Conservation (phyloP, 225 moss, liverwort and hornwort genomes). For the Ulota crispa region DNA sequence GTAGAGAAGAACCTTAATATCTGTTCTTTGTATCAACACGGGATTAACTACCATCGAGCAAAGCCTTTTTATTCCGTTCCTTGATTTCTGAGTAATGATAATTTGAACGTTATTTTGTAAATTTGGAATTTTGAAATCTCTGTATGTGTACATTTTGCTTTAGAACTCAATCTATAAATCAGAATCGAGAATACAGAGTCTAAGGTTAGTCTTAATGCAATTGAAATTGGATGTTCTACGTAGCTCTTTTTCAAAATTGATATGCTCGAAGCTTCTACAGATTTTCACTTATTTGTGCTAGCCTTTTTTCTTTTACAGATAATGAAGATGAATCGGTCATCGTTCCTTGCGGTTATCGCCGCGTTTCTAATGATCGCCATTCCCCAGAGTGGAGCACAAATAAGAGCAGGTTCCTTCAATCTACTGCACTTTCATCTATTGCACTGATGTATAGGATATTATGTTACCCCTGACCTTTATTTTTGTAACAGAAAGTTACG, state of each 20-base stretch:
- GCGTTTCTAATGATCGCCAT: conserved; percentile 27
- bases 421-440: neutral
- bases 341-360: neutral
- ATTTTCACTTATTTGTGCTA: neutral
- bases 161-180: neutral
- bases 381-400: conserved; percentile 33
- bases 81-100: neutral
- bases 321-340: conserved; percentile 13
- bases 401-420: conserved; percentile 7
- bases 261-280: neutral
- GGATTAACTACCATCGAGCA: neutral
- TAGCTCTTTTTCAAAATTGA: neutral
- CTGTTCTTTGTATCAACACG: neutral
- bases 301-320: neutral
- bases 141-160: neutral
- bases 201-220: neutral
- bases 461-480: neutral
- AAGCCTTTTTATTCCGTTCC: neutral
- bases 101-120: neutral
- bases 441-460: neutral
- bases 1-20: neutral
- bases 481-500: neutral
- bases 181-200: neutral
- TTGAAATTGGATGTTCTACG: neutral
- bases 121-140: neutral